Conservation (phyloP, 2,329 filamentous ascomycete genomes). For the Diaporthe eres region DNA sequence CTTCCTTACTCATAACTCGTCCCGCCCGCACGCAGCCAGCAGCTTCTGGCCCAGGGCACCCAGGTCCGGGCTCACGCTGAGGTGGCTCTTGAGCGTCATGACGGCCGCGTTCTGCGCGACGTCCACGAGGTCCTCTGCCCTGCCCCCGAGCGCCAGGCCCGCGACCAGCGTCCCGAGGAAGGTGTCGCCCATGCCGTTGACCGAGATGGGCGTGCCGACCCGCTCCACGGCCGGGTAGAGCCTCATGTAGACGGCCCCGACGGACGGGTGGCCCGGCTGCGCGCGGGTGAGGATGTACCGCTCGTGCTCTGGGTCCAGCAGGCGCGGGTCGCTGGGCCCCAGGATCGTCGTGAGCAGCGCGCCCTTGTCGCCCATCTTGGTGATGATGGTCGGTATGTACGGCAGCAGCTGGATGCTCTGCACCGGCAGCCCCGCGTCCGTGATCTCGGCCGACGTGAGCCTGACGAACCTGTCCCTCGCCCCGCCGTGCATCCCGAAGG, state of each 20-base stretch:
- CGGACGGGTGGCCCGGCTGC: constrained; percentile 62
- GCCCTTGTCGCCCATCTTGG: constrained; percentile 84
- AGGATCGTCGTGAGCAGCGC: constrained; percentile 84
- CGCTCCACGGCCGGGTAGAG: constrained; percentile 76
- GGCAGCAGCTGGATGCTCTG: constrained; percentile 88
- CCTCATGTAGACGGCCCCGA: constrained; percentile 87
- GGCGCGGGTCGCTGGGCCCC: constrained; percentile 73
- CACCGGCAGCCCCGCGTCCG: constrained; percentile 86
- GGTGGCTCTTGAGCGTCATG: constrained; percentile 80
- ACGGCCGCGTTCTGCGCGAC: constrained; percentile 87
- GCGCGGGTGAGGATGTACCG: constrained; percentile 80
- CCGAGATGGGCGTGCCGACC: constrained; percentile 83
- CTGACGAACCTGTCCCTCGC: constrained; percentile 80
- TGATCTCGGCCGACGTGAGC: constrained; percentile 76
- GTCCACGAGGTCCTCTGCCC: constrained; percentile 75
- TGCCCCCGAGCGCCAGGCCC: constrained; percentile 75
- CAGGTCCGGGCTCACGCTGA: constrained; percentile 78
- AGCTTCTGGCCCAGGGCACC: constrained; percentile 60
- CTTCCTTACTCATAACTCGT: constrained; percentile 47
- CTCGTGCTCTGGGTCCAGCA: constrained; percentile 73
- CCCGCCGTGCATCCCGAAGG: constrained; percentile 80
- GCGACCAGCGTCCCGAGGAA: constrained; percentile 90
- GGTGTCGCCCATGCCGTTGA: constrained; percentile 96
- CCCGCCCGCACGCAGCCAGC: constrained; percentile 55
- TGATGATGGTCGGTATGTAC: constrained; percentile 86